Conservation (phyloP, 345 rosid species). For the Pistacia vera region DNA sequence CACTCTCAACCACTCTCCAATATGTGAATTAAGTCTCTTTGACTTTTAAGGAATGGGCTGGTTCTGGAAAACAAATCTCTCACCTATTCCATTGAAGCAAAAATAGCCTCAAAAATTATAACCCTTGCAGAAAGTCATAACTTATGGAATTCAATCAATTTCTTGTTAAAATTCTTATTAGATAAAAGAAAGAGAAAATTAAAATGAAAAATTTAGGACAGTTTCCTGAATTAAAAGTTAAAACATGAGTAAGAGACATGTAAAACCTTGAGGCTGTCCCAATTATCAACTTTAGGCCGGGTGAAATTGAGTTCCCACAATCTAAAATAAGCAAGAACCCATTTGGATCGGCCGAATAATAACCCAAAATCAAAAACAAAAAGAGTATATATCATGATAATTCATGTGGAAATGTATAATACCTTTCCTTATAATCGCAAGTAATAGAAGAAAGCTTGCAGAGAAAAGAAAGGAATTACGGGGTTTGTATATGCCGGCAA, state of each 20-base stretch:
- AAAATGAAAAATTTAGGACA: not conserved
- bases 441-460: not conserved
- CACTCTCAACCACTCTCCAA: no score
- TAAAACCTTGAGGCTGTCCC: constrained; percentile 12
- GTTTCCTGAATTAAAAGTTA: constrained; percentile 10
- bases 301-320: constrained; percentile 20
- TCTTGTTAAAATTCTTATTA: no score
- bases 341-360: constrained; percentile 20
- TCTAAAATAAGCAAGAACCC: not conserved
- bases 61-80: no score
- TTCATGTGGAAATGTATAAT: not conserved
- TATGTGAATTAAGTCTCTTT: no score
- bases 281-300: constrained; percentile 8
- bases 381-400: not conserved
- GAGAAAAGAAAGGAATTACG: not conserved
- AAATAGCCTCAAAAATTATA: no score
- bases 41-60: no score
- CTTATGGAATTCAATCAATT: no score
- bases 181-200: not conserved
- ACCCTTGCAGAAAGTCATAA: no score
- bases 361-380: not conserved
- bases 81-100: no score
- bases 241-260: constrained; percentile 10
- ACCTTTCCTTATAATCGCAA: not conserved
- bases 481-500: not conserved